These are phyloP conservation scores for Phytophthora litchii DNA, from an alignment of 352 stramenopile genomes.

Conservation along the genomic window DNA sequence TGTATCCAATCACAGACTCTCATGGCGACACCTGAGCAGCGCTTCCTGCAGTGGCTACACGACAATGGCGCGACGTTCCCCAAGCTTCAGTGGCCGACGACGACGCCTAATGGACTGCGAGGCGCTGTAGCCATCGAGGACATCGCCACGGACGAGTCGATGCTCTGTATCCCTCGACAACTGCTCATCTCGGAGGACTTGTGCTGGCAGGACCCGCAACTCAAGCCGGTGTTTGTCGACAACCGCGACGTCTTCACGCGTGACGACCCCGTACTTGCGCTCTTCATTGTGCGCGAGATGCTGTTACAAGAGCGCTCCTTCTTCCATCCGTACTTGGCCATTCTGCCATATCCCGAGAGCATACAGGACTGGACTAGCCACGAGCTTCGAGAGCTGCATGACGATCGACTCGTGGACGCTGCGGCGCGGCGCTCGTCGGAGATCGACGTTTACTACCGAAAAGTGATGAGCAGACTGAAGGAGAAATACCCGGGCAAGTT, in stretches of 20 bases:
- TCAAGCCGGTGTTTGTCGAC: conserved; percentile 50
- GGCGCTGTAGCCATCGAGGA: conserved; percentile 53
- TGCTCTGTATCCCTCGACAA: conserved; percentile 63
- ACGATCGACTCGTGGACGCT: conserved; percentile 57
- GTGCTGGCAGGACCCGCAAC: conserved; percentile 57
- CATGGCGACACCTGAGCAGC: conserved; percentile 36
- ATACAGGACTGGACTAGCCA: conserved; percentile 82
- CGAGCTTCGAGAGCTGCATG: conserved; percentile 75
- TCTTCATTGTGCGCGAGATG: conserved; percentile 88
- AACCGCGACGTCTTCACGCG: conserved; percentile 74
- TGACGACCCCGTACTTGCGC: conserved; percentile 81
- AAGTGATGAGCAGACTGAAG: conserved; percentile 52
- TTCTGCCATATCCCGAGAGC: conserved; percentile 80
- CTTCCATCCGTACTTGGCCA: conserved; percentile 87
- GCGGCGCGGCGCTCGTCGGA: conserved; percentile 52
- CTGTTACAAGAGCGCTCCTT: conserved; percentile 68
- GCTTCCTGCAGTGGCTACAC: conserved; percentile 74
- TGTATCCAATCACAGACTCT: too few species aligned
- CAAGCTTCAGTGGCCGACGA: conserved; percentile 78
- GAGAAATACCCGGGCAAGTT: conserved; percentile 59
- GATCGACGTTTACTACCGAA: conserved; percentile 65
- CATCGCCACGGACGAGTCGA: conserved; percentile 68
- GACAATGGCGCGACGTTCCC: conserved; percentile 75
- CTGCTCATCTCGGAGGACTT: conserved; percentile 81
- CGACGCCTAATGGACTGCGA: conserved; percentile 50